Conservation (phyloP, 2,329 filamentous ascomycete genomes). For the Hymenoscyphus linearis region DNA sequence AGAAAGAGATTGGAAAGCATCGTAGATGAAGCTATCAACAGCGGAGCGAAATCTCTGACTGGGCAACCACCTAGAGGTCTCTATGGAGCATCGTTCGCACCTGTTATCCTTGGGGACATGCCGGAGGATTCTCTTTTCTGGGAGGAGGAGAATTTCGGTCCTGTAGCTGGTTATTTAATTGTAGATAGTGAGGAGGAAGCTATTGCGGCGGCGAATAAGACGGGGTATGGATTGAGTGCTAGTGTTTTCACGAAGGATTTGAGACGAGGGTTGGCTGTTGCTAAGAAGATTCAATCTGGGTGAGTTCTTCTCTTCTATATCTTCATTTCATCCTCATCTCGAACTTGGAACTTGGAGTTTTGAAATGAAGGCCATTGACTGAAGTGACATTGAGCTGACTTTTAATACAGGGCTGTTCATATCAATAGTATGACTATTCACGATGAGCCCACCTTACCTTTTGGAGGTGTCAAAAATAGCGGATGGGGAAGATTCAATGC, state of each 20-base stretch:
- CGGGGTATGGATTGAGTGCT: slow-evolving; percentile 36
- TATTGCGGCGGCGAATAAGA: slow-evolving; percentile 36
- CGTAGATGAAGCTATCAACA: not conserved
- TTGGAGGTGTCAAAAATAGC: slow-evolving; percentile 57
- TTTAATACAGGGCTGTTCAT: slow-evolving; percentile 50
- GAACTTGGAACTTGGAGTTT: not conserved
- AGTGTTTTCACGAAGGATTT: slow-evolving; percentile 34
- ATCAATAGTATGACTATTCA: slow-evolving; percentile 63
- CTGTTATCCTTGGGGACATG: not conserved
- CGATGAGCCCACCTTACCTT: slow-evolving; percentile 56
- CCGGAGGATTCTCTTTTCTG: not conserved
- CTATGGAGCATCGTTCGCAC: not conserved
- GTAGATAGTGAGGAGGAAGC: slow-evolving; percentile 38
- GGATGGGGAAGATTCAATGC: slow-evolving; percentile 55
- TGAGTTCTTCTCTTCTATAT: slow-evolving; percentile 46
- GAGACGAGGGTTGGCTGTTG: slow-evolving; percentile 8
- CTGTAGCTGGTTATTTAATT: slow-evolving; percentile 24
- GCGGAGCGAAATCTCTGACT: not conserved
- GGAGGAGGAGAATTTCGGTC: slow-evolving; percentile 5
- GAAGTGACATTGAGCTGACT: not conserved
- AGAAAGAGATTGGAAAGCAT: not conserved
- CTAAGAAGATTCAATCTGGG: slow-evolving; percentile 12
- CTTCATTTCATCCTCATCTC: too few species aligned
- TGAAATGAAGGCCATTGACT: not conserved
- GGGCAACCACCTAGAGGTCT: not conserved